Base-by-base conservation (phyloP, 805 yeast species). In the Kazachstania martiniae region DNA sequence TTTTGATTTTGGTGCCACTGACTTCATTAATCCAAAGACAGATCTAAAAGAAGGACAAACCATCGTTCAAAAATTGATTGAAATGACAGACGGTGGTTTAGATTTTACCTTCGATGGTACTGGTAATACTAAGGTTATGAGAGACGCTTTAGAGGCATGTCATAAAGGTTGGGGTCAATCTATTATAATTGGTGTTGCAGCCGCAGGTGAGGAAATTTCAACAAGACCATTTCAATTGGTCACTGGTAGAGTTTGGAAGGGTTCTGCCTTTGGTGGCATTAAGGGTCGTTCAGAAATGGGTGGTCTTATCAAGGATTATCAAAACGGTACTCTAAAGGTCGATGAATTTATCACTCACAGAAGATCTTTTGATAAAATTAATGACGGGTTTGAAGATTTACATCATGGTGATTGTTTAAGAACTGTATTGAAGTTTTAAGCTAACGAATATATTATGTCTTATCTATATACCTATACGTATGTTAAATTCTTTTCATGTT, bases 81-180 rank as follows among this genome's bases (percentile, higher is more conserved):
- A 84, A 53, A 65, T 78, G 73, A 86, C 97, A 36, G 97, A 91
- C 51, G 99, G 99, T 49, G 99, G 99, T 33, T 72, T 85, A 42
- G 99, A 91, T 51, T 85, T 59, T 65, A 87, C 98, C 19, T 91
- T 91, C 54, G 98, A 91, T 68, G 87, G 97, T 68, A 91, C 98
- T 33, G 99, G 99, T 65, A 91, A 89, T 55, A 87, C 78, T 40
- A 61, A 72, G 28, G 97, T 91, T 31, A 91, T 91, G 99, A 78
- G 97, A 66, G 68, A 76, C 53, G 98, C 98, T 18, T 70, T 91
- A 44, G 97, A 91, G 68, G 83, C 94, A 15, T 86, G 95, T 60
- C 97, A 91, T 68, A 89, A 87, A 64, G 99, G 99, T 44, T 91
- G 98, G 96, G 99, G 99, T 62, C 75, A 78, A 55, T 85, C 95